Evolutionary conservation across 176 grass and related monocot species (phyloP).

Genomic region (Aegilops speltoides): DNA sequence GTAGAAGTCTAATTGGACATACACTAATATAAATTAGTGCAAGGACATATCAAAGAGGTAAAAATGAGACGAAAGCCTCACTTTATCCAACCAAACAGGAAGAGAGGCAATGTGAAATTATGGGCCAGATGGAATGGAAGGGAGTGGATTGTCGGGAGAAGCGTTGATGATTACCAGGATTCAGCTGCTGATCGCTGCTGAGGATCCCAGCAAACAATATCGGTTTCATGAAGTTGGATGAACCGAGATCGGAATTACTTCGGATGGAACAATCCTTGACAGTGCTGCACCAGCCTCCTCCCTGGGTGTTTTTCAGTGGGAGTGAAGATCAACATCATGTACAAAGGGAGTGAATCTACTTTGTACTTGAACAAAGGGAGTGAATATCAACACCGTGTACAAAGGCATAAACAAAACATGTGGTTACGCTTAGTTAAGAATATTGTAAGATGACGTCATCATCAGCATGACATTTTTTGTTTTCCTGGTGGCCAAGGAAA

Average conservation of each 20-base stretch:
- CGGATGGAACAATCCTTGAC: constrained; percentile 12
- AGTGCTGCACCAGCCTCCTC: constrained; percentile 52
- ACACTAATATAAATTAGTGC: not conserved
- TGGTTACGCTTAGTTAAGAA: not conserved
- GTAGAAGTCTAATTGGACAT: not conserved
- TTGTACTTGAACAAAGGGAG: not conserved
- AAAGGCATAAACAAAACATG: not conserved
- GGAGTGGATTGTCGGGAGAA: not conserved
- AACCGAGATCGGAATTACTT: not conserved
- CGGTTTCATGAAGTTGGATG: not conserved
- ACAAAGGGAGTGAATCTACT: not conserved
- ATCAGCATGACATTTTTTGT: not conserved
- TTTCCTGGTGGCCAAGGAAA: too few relatives aligned
- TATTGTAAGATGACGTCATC: too few relatives aligned
- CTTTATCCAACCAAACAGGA: not conserved
- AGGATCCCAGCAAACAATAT: not conserved
- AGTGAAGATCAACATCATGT: not conserved
- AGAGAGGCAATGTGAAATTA: not conserved
- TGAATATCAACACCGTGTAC: not conserved
- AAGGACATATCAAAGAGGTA: not conserved
- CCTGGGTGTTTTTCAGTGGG: constrained; percentile 27
- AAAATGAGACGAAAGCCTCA: not conserved
- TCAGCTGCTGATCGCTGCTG: not conserved
- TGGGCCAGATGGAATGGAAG: not conserved
- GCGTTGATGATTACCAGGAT: not conserved